Evolutionary conservation across 2,329 filamentous ascomycete genomes (phyloP).

Genomic region (Fusarium armeniacum): DNA sequence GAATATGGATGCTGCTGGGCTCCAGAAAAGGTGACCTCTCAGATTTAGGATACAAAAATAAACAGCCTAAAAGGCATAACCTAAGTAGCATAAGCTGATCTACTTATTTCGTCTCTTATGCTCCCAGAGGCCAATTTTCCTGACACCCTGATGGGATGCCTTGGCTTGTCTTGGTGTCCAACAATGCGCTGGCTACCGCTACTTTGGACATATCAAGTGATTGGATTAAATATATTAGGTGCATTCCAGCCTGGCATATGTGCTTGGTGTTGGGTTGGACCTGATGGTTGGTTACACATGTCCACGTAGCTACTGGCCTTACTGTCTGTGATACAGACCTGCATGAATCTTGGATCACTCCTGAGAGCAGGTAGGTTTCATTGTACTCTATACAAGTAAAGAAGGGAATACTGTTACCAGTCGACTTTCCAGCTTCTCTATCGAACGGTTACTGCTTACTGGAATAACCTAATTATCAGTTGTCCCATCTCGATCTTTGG

Average conservation of each 20-base stretch:
- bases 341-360: conserved; percentile 10
- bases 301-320: conserved; percentile 17
- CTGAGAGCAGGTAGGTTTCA: background rate
- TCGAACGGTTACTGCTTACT: background rate
- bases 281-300: conserved; percentile 6
- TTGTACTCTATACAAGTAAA: background rate
- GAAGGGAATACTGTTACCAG: background rate
- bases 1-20: background rate
- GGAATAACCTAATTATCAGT: background rate
- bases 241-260: conserved; percentile 21
- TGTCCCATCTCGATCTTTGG: conserved; percentile 13
- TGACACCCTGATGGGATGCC: background rate
- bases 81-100: too few relatives aligned
- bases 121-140: too few relatives aligned
- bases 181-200: conserved; percentile 35
- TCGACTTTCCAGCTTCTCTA: background rate
- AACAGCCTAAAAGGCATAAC: too few relatives aligned
- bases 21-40: too few relatives aligned
- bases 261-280: conserved; percentile 17
- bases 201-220: conserved; percentile 22
- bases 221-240: conserved; percentile 21
- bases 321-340: background rate
- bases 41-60: too few relatives aligned
- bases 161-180: conserved; percentile 20
- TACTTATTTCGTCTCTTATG: too few relatives aligned